These are phyloP conservation scores for Gonium pectorale DNA, from an alignment of 139 green algal species.

Conservation along the genomic window DNA sequence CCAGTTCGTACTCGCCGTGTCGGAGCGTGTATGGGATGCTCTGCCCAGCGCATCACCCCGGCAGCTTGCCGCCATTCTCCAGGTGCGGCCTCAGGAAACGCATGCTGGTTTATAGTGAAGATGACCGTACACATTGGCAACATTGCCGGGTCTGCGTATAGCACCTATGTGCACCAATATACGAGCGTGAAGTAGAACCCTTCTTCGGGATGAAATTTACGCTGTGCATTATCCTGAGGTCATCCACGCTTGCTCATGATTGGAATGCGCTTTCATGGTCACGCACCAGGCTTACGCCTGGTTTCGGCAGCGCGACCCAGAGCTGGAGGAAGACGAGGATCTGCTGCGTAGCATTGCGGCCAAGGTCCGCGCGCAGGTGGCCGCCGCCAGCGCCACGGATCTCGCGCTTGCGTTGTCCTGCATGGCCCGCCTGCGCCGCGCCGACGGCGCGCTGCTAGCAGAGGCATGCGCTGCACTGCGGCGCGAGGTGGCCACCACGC, in stretches of 20 bases:
- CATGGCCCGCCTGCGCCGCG: constrained; percentile 23
- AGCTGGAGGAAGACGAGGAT: constrained; percentile 38
- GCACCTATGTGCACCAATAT: no score
- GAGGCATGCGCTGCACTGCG: background rate
- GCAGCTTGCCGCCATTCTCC: constrained; percentile 15
- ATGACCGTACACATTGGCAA: no score
- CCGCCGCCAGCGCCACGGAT: background rate
- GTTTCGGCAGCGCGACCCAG: constrained; percentile 12
- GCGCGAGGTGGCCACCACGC: background rate
- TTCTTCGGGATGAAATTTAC: no score
- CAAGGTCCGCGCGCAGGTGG: background rate
- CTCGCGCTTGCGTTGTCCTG: constrained; percentile 1
- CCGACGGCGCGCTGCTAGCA: background rate
- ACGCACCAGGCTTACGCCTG: constrained; percentile 2
- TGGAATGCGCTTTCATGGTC: background rate
- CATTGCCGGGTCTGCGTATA: no score
- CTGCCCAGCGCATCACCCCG: constrained; percentile 6
- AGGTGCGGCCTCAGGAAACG: constrained; percentile 21
- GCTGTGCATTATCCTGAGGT: no score
- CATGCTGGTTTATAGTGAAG: no score
- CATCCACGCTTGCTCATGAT: background rate
- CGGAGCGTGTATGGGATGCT: constrained; percentile 26
- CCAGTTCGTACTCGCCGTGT: background rate
- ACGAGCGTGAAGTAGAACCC: no score
- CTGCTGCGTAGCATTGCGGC: constrained; percentile 7